phyloP scores from a whole-genome alignment of 1,284 basidiomycete genomes.

The Coniophora puteana region DNA sequence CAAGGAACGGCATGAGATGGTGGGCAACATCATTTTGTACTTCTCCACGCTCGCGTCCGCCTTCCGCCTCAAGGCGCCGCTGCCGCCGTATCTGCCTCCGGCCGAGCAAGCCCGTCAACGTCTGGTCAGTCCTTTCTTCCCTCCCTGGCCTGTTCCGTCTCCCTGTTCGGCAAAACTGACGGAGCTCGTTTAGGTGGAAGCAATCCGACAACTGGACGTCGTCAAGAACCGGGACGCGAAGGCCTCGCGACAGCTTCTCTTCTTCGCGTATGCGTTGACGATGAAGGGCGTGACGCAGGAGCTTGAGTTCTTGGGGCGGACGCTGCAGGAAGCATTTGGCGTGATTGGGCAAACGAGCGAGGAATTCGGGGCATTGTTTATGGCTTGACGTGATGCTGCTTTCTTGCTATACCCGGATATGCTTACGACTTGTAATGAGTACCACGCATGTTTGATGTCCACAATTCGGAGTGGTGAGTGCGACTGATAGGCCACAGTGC shows the following conservation, averaged over 20 bases:
- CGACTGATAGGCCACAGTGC: too few relatives aligned
- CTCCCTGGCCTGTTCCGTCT: not conserved
- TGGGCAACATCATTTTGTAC: conserved; percentile 90
- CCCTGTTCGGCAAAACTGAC: not conserved
- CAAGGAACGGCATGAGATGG: conserved; percentile 85
- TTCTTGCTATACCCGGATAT: too few relatives aligned
- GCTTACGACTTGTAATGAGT: too few relatives aligned
- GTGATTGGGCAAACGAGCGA: conserved; percentile 71
- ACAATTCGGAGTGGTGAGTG: too few relatives aligned
- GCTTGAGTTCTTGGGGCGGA: conserved; percentile 73
- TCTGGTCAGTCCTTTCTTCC: conserved; percentile 47
- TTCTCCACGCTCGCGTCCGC: conserved; percentile 87
- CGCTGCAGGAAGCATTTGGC: conserved; percentile 84
- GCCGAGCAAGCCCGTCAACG: conserved; percentile 79
- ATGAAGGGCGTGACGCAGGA: conserved; percentile 92
- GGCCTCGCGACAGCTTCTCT: conserved; percentile 81
- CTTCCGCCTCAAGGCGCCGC: conserved; percentile 84
- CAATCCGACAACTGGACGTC: conserved; percentile 81
- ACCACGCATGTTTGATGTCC: too few relatives aligned
- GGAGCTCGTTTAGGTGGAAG: conserved; percentile 55
- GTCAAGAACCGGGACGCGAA: conserved; percentile 75
- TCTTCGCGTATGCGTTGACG: conserved; percentile 90
- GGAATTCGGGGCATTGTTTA: conserved; percentile 69
- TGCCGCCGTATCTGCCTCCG: conserved; percentile 94
- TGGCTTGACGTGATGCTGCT: too few relatives aligned